Conservation (phyloP, 805 yeast species). For the Candida suzukii region DNA sequence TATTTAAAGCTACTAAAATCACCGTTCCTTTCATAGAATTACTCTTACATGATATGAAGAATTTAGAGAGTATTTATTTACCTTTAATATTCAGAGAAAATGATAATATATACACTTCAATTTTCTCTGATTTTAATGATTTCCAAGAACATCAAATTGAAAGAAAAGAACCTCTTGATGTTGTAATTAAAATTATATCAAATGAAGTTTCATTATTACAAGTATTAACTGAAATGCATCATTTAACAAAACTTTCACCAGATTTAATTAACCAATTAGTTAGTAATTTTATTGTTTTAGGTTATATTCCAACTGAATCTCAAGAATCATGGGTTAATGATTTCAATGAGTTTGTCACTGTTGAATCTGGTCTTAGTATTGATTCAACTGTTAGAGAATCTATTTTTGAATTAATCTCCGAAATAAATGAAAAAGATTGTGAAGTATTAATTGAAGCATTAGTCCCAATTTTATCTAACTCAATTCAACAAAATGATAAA, state of each 20-base stretch:
- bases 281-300: constrained; percentile 28
- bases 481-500: constrained; percentile 2
- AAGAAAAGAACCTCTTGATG: constrained; percentile 12
- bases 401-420: constrained; percentile 47
- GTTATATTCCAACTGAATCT: constrained; percentile 35
- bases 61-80: constrained; percentile 12
- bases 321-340: constrained; percentile 49
- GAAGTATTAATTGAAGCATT: constrained; percentile 14
- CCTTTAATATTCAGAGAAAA: constrained; percentile 7
- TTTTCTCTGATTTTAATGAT: constrained; percentile 15
- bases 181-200: constrained; percentile 16
- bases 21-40: constrained; percentile 6
- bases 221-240: constrained; percentile 15
- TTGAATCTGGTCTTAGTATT: constrained; percentile 62
- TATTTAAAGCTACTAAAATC: constrained; percentile 5
- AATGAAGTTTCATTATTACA: constrained; percentile 26
- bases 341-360: constrained; percentile 63
- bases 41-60: constrained; percentile 12
- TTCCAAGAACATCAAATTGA: constrained; percentile 16
- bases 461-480: constrained; percentile 8
- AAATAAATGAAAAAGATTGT: constrained; percentile 37
- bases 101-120: background rate
- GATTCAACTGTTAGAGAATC: constrained; percentile 54
- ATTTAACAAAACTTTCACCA: constrained; percentile 5
- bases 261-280: constrained; percentile 13